Percentiles rank a stretch among this genome's conserved stretches.
These are phyloP conservation scores for Wilcoxina mikolae DNA, from an alignment of 495 filamentous ascomycete genomes.

Conservation along the genomic window DNA sequence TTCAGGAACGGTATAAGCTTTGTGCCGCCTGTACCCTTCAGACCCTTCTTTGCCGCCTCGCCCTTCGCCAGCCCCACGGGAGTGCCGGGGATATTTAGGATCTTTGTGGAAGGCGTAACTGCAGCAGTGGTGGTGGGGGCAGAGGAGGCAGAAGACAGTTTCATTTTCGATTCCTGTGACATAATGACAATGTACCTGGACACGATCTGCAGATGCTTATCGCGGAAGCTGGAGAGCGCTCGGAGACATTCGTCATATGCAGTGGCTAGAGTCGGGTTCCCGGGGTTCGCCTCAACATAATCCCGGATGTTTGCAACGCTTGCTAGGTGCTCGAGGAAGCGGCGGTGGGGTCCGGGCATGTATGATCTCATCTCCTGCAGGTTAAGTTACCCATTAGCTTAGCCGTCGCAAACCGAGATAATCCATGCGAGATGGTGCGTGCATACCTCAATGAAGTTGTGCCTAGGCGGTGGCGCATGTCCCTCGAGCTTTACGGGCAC, in stretches of 20 bases:
- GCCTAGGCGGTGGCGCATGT: constrained; percentile 42
- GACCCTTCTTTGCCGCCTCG: constrained; percentile 38
- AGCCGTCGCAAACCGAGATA: constrained; percentile 5
- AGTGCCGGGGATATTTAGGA: constrained; percentile 1
- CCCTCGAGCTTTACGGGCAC: constrained; percentile 38
- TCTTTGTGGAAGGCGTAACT: constrained; percentile 11
- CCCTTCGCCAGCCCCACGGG: constrained; percentile 13
- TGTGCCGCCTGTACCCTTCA: constrained; percentile 85
- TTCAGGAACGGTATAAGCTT: constrained; percentile 87
- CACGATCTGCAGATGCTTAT: constrained; percentile 93
- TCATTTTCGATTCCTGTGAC: constrained; percentile 34
- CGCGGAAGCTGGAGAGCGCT: constrained; percentile 77
- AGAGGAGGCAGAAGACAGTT: constrained; percentile 11
- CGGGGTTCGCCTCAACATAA: constrained; percentile 53
- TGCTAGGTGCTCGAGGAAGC: constrained; percentile 69
- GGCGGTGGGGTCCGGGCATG: constrained; percentile 86
- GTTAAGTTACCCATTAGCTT: neutral
- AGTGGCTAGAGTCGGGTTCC: constrained; percentile 49
- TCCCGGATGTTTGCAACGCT: constrained; percentile 75
- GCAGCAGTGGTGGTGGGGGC: constrained; percentile 6
- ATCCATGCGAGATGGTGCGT: neutral
- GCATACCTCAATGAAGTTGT: constrained; percentile 66
- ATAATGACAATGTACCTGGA: constrained; percentile 86
- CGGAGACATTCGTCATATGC: constrained; percentile 85
- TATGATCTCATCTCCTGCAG: constrained; percentile 73